Conservation (phyloP, 2,329 filamentous ascomycete genomes). For the Endocalyx cinctus region DNA sequence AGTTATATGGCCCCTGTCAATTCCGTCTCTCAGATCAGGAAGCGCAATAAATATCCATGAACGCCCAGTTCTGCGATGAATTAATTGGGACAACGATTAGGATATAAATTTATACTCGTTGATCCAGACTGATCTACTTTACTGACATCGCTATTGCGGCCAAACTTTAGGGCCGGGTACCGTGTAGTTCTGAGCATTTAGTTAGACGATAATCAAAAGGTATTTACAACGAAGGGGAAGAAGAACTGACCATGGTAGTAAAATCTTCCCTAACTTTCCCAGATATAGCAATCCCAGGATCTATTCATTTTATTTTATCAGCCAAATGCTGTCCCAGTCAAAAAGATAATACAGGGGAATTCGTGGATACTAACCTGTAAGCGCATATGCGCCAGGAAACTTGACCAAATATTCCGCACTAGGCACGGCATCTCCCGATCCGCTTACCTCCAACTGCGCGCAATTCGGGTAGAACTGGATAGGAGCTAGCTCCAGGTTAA, state of each 20-base stretch:
- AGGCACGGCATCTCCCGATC: neutral
- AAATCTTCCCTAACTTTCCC: neutral
- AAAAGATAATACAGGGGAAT: too few relatives aligned
- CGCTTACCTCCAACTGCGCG: neutral
- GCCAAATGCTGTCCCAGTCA: too few relatives aligned
- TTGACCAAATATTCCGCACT: neutral
- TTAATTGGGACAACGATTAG: too few relatives aligned
- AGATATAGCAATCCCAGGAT: neutral
- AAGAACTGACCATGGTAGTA: neutral
- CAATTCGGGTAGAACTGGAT: conserved; percentile 1
- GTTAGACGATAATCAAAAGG: neutral
- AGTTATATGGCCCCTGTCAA: too few relatives aligned
- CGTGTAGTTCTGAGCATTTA: neutral
- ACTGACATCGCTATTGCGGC: too few relatives aligned
- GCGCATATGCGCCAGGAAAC: neutral
- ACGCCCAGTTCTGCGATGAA: too few relatives aligned
- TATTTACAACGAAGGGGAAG: neutral
- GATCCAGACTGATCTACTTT: too few relatives aligned
- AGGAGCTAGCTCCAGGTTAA: neutral
- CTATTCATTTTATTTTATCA: too few relatives aligned
- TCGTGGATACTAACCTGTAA: too few relatives aligned
- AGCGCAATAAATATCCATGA: too few relatives aligned
- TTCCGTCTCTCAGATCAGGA: too few relatives aligned
- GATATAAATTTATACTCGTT: too few relatives aligned
- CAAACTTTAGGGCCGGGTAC: conserved; percentile 2